phyloP scores from a whole-genome alignment of 225 moss, liverwort and hornwort species.

The Lunularia cruciata region DNA sequence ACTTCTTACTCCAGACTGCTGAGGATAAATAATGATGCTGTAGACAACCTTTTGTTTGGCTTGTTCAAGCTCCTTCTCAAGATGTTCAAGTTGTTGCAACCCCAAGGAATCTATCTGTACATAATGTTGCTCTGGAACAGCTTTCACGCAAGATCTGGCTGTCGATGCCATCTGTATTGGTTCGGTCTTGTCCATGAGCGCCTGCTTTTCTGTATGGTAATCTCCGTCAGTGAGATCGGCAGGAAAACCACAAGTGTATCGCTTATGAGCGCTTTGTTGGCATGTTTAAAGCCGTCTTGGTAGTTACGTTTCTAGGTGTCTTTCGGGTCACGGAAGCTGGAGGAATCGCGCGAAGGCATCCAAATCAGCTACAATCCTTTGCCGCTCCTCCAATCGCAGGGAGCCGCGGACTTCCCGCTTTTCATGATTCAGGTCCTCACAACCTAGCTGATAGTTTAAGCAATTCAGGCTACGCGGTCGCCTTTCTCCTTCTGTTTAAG shows the following conservation, averaged over 20 bases:
- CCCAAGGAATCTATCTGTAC: slow-evolving; percentile 76
- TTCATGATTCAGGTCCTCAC: not conserved
- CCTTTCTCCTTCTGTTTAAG: too few relatives aligned
- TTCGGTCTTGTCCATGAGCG: slow-evolving; percentile 44
- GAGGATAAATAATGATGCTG: too few relatives aligned
- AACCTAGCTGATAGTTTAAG: not conserved
- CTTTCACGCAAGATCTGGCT: slow-evolving; percentile 35
- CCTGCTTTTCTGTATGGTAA: slow-evolving; percentile 1
- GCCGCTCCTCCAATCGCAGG: not conserved
- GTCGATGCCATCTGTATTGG: slow-evolving; percentile 39
- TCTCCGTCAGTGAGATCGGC: not conserved
- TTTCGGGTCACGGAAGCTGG: not conserved
- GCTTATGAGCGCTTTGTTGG: too few relatives aligned
- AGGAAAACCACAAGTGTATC: not conserved
- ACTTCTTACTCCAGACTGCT: too few relatives aligned
- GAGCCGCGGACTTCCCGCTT: not conserved
- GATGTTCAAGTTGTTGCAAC: slow-evolving; percentile 93
- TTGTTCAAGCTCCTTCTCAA: slow-evolving; percentile 95
- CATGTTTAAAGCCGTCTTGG: too few relatives aligned
- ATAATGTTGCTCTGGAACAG: slow-evolving; percentile 38
- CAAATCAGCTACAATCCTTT: not conserved
- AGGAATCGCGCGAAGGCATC: not conserved
- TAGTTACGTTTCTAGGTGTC: too few relatives aligned
- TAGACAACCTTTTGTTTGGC: slow-evolving; percentile 98
- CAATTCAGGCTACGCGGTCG: not conserved